Conservation (phyloP, 768 basidiomycete species). For the Ramaria sp. region DNA sequence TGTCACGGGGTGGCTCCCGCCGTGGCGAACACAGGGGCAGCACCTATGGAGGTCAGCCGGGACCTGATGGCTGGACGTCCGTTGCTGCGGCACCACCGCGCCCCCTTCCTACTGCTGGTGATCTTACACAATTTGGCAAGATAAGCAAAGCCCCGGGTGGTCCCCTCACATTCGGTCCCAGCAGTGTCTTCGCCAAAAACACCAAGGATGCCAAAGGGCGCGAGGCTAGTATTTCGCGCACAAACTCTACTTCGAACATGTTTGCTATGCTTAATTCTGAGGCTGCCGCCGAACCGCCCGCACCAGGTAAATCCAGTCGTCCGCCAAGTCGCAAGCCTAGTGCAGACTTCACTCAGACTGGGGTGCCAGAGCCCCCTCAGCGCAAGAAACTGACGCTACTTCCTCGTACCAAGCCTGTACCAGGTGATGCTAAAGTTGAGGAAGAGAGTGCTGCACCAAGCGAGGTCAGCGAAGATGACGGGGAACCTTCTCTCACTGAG, state of each 20-base stretch:
- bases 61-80: slow-evolving; percentile 80
- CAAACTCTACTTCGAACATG: slow-evolving; percentile 77
- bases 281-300: slow-evolving; percentile 33
- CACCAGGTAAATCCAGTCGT: slow-evolving; percentile 36
- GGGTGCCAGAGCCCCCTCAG: slow-evolving; percentile 39
- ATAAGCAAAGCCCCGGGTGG: slow-evolving; percentile 51
- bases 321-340: slow-evolving; percentile 41
- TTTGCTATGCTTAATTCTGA: slow-evolving; percentile 71
- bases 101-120: slow-evolving; percentile 68
- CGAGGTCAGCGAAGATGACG: slow-evolving; percentile 22
- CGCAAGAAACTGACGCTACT: slow-evolving; percentile 65
- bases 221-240: slow-evolving; percentile 61
- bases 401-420: slow-evolving; percentile 68
- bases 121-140: slow-evolving; percentile 83
- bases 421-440: slow-evolving; percentile 22
- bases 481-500: slow-evolving; percentile 44
- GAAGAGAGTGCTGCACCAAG: slow-evolving; percentile 37
- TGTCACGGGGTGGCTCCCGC: slow-evolving; percentile 87
- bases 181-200: slow-evolving; percentile 71
- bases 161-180: slow-evolving; percentile 72
- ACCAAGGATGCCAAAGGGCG: slow-evolving; percentile 41
- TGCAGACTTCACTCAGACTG: slow-evolving; percentile 36
- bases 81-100: slow-evolving; percentile 42
- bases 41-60: slow-evolving; percentile 34
- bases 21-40: slow-evolving; percentile 65